These are phyloP conservation scores for Aspergillus jensenii DNA, from an alignment of 2,329 filamentous ascomycete species.

Conservation along the genomic window DNA sequence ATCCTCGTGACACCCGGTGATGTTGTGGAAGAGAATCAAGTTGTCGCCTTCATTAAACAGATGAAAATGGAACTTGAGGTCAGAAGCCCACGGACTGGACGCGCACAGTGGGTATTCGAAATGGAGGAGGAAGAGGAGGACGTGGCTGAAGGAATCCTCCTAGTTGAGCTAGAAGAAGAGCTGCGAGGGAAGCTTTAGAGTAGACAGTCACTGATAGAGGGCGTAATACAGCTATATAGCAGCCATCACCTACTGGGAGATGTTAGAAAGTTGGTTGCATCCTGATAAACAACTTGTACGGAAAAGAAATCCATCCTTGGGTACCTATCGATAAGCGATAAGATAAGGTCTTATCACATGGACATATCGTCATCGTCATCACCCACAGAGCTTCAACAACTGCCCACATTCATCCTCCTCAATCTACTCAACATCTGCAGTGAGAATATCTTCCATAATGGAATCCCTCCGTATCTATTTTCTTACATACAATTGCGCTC, in stretches of 20 bases:
- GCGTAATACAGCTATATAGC: neutral
- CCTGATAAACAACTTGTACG: neutral
- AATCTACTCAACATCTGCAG: neutral
- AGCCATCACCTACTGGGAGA: neutral
- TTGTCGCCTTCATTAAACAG: conserved; percentile 61
- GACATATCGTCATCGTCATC: neutral
- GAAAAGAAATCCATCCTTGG: neutral
- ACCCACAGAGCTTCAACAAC: neutral
- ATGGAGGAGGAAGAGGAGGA: conserved; percentile 53
- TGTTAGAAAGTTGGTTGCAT: neutral
- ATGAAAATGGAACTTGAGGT: conserved; percentile 73
- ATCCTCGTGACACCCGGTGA: conserved; percentile 57
- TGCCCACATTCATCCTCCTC: neutral
- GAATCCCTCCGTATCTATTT: conserved; percentile 69
- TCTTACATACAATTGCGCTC: conserved; percentile 87
- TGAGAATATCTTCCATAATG: conserved; percentile 22
- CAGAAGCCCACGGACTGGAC: conserved; percentile 49
- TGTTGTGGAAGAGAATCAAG: conserved; percentile 50
- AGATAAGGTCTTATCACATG: neutral
- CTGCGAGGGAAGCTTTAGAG: conserved; percentile 32
- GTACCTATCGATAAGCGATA: neutral
- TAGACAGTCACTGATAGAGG: neutral
- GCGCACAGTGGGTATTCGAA: conserved; percentile 53
- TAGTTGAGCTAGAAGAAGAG: conserved; percentile 48
- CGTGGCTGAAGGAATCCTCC: conserved; percentile 56